Evolutionary conservation across 805 yeast species (phyloP).

Genomic region (Candida rishiriensis): DNA sequence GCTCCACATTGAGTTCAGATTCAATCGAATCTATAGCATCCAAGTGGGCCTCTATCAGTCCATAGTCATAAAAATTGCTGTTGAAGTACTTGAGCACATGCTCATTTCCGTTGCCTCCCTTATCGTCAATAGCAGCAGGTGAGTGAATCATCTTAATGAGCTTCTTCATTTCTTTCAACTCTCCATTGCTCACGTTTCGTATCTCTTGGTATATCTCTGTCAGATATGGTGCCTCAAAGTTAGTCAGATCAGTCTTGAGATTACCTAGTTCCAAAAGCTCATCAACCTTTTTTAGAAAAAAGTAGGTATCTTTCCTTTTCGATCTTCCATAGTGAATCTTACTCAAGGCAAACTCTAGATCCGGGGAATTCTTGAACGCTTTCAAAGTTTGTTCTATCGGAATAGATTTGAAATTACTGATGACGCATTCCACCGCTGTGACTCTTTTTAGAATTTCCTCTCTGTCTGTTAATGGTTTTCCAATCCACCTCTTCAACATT

Average conservation of each 20-base stretch:
- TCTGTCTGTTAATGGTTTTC: constrained; percentile 59
- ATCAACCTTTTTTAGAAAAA: constrained; percentile 43
- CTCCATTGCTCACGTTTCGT: constrained; percentile 7
- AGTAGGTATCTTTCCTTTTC: constrained; percentile 55
- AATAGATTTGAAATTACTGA: constrained; percentile 34
- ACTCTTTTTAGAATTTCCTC: constrained; percentile 55
- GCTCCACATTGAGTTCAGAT: constrained; percentile 44
- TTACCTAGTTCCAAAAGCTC: constrained; percentile 31
- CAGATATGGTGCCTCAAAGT: constrained; percentile 21
- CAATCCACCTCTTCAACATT: constrained; percentile 65
- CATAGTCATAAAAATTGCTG: constrained; percentile 36
- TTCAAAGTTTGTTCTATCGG: constrained; percentile 28
- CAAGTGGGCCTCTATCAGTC: constrained; percentile 33
- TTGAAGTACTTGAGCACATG: constrained; percentile 37
- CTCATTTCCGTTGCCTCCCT: constrained; percentile 37
- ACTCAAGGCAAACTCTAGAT: constrained; percentile 54
- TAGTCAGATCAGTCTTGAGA: constrained; percentile 10
- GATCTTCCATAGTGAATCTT: constrained; percentile 57
- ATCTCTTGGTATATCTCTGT: constrained; percentile 17
- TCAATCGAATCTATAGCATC: constrained; percentile 43
- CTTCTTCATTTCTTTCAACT: constrained; percentile 24
- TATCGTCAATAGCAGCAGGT: constrained; percentile 47
- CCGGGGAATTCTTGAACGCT: constrained; percentile 36
- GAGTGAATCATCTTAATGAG: constrained; percentile 49
- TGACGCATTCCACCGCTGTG: constrained; percentile 53